Conservation (phyloP, 2,329 filamentous ascomycete species). For the Ploettnerulaceae sp. region DNA sequence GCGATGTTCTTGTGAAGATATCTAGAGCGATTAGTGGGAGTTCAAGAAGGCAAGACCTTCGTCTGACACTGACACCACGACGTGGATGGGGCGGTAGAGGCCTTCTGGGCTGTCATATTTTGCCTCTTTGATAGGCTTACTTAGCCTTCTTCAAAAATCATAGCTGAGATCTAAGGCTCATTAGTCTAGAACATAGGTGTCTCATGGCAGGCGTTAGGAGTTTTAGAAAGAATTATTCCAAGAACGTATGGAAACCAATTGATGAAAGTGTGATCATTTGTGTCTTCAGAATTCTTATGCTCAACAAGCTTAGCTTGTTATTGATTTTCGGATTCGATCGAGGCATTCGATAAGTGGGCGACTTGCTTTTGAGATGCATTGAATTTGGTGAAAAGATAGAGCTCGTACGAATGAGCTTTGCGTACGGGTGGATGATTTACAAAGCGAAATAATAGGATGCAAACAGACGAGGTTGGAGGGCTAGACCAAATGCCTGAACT, state of each 20-base stretch:
- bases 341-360: too few species aligned
- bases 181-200: slow-evolving; percentile 16
- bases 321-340: too few species aligned
- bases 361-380: too few species aligned
- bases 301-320: too few species aligned
- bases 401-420: too few species aligned
- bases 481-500: background rate
- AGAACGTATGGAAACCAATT: too few species aligned
- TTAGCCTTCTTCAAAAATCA: background rate
- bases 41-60: slow-evolving; percentile 48
- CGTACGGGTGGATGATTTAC: too few species aligned
- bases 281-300: too few species aligned
- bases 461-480: too few species aligned
- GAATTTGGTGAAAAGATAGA: too few species aligned
- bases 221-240: background rate
- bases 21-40: slow-evolving; percentile 38
- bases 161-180: background rate
- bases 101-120: slow-evolving; percentile 82
- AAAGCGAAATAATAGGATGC: too few species aligned
- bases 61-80: slow-evolving; percentile 69
- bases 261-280: too few species aligned
- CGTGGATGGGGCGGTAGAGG: slow-evolving; percentile 88
- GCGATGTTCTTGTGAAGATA: slow-evolving; percentile 64
- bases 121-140: slow-evolving; percentile 56
- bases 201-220: slow-evolving; percentile 21